A percentile compares a stretch with the other conserved stretches of the same genome.
Evolutionary conservation across 768 basidiomycete species (phyloP).

Genomic region (Rubroboletus pulcherrimus): DNA sequence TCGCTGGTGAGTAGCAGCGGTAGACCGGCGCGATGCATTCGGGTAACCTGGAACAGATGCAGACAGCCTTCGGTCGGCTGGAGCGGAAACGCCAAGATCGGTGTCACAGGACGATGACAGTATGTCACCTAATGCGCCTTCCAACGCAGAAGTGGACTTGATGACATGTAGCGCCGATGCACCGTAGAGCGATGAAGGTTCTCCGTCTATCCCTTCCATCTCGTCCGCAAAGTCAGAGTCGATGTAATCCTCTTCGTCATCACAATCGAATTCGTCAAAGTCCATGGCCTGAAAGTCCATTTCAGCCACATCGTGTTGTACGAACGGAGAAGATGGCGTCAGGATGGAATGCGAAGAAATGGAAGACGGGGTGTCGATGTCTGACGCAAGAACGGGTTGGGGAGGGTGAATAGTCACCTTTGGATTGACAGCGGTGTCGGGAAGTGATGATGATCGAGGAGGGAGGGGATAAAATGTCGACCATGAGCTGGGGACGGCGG

Average conservation of each 20-base stretch:
- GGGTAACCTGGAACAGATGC: conserved; percentile 32
- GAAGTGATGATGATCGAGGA: conserved; percentile 14
- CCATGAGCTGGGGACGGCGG: conserved; percentile 18
- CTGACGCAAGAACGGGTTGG: conserved; percentile 21
- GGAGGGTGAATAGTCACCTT: conserved; percentile 27
- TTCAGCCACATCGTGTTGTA: conserved; percentile 11
- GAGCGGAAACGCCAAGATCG: conserved; percentile 5
- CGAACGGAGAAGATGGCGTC: conserved; percentile 31
- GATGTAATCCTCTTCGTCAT: conserved; percentile 30
- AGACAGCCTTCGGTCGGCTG: conserved; percentile 29
- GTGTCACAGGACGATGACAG: conserved; percentile 11
- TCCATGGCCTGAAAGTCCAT: conserved; percentile 20
- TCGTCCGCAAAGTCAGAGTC: conserved; percentile 33
- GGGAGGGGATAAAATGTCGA: conserved; percentile 14
- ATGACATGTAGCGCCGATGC: conserved; percentile 21
- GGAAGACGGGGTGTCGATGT: conserved; percentile 31
- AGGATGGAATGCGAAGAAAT: conserved; percentile 31
- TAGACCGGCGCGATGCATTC: conserved; percentile 21
- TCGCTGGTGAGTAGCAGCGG: conserved; percentile 10
- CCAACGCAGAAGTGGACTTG: conserved; percentile 32
- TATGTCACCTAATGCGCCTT: conserved; percentile 30
- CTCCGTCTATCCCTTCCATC: conserved; percentile 30
- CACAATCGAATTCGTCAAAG: conserved; percentile 31
- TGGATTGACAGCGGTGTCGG: conserved; percentile 23
- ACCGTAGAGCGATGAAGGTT: conserved; percentile 18